These are phyloP conservation scores for Casaregolazyma lundiana DNA, from an alignment of 1,139 yeast genomes.

Conservation along the genomic window DNA sequence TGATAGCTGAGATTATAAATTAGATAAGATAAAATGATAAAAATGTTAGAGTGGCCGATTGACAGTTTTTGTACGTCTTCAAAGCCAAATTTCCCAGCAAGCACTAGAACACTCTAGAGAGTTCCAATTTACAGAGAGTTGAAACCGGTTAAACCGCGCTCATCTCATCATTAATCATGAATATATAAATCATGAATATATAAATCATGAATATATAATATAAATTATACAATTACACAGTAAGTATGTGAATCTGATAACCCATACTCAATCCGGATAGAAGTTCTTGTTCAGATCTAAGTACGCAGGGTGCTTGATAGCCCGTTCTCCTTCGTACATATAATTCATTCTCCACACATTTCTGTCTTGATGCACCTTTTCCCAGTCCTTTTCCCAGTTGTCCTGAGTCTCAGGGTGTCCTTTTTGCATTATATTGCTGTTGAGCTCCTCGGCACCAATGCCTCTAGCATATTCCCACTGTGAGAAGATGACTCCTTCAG, in stretches of 20 bases:
- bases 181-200: neutral
- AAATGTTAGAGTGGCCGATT: neutral
- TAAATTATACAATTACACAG: neutral
- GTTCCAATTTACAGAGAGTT: neutral
- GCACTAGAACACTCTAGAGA: neutral
- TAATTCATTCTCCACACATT: conserved; percentile 6
- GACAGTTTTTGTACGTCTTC: neutral
- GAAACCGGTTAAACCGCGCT: neutral
- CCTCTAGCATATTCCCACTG: conserved; percentile 18
- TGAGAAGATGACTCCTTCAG: conserved; percentile 17
- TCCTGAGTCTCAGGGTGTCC: neutral
- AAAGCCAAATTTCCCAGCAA: neutral
- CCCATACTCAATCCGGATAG: neutral
- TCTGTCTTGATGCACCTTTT: conserved; percentile 6
- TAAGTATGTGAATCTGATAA: neutral
- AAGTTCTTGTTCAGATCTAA: neutral
- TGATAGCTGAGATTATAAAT: conserved; percentile 32
- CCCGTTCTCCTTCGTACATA: neutral
- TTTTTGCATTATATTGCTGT: conserved; percentile 12
- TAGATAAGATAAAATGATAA: neutral
- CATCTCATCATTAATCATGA: neutral
- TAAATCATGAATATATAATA: neutral
- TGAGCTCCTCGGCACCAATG: conserved; percentile 16
- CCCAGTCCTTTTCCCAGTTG: neutral
- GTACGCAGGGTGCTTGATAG: conserved; percentile 1